Base-by-base conservation (phyloP, 306 rosid species). In the Neltuma alba region DNA sequence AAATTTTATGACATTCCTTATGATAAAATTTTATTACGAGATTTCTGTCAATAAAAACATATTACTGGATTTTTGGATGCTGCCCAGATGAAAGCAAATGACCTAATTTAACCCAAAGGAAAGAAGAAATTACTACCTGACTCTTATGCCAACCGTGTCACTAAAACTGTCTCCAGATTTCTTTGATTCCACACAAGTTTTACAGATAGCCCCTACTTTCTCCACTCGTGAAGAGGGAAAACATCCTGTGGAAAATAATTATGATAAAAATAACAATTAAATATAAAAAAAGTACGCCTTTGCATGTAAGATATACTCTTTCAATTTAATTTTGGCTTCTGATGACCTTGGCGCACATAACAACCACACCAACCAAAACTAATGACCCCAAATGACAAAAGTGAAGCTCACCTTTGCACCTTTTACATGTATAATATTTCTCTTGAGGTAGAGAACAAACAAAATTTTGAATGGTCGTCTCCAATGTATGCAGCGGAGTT, bases 401-500 rank as follows among this genome's bases (percentile, higher is more conserved):
- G 40, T 20, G 67, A 80, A 70, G 37, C 91, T 84, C 84, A 94
- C 97, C 99, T 89, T 86, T 87, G 86, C 99, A 92, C 57, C 85
- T 87, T 85, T 84, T 82, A 87, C 99, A 94, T 61, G 91, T 89
- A 76, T 91, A 86, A 78, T 81, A 78, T 72, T 88, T 91, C 66
- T 87, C 97, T 81, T 85, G 89, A 1, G 91, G 89, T 16, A 89
- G 82, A 83, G 94, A 88, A 83, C 76, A 34, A 60, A 94, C 69
- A 54, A 94, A 69, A 69, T 82, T 94, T 81, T 85, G 95, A 81
- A 94, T 72, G 3, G 99, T 89, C 63, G 85, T 85, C 86, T 91
- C 99, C 83, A 94, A 76, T 7, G 81, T 74, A 72, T 89, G 93
- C 67, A 91, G 82, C 73, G 98, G 76, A 82, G 86, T 87, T 70